These are phyloP conservation scores for Botryobasidium botryosum DNA, from an alignment of 768 basidiomycete genomes.

Conservation along the genomic window DNA sequence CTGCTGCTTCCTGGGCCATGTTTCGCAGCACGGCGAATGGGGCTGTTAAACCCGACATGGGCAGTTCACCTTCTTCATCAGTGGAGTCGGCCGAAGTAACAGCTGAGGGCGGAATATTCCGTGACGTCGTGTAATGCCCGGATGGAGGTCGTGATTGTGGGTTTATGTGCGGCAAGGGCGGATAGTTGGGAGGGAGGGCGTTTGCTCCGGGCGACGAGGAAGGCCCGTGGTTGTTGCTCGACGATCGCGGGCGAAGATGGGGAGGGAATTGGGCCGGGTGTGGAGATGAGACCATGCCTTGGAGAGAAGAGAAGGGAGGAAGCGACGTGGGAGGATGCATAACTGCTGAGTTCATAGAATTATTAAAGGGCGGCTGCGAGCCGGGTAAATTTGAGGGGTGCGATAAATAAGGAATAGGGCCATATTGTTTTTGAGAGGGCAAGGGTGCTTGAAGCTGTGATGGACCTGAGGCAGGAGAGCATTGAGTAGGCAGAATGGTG, in stretches of 20 bases:
- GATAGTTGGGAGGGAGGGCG: too few species aligned
- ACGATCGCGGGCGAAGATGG: background rate
- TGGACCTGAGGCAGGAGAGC: too few species aligned
- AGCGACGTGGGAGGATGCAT: conserved; percentile 10
- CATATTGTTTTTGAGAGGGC: too few species aligned
- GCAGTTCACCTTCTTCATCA: conserved; percentile 53
- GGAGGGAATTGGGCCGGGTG: background rate
- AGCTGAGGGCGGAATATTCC: conserved; percentile 34
- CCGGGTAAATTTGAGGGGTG: too few species aligned
- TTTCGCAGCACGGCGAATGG: conserved; percentile 52
- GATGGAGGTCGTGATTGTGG: too few species aligned
- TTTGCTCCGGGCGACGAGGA: background rate
- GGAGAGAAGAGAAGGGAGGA: conserved; percentile 12
- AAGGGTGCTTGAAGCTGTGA: too few species aligned
- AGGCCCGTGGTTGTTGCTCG: conserved; percentile 1
- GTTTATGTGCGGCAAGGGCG: too few species aligned
- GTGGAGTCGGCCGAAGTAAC: conserved; percentile 68
- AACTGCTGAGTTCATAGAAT: too few species aligned
- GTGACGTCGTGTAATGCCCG: background rate
- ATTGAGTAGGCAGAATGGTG: too few species aligned
- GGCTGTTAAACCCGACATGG: conserved; percentile 64
- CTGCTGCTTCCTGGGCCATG: background rate
- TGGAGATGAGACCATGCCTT: conserved; percentile 3
- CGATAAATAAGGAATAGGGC: too few species aligned
- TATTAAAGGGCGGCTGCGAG: too few species aligned